Evolutionary conservation across 345 rosid genomes (phyloP).

Genomic region (Combretum micranthum): DNA sequence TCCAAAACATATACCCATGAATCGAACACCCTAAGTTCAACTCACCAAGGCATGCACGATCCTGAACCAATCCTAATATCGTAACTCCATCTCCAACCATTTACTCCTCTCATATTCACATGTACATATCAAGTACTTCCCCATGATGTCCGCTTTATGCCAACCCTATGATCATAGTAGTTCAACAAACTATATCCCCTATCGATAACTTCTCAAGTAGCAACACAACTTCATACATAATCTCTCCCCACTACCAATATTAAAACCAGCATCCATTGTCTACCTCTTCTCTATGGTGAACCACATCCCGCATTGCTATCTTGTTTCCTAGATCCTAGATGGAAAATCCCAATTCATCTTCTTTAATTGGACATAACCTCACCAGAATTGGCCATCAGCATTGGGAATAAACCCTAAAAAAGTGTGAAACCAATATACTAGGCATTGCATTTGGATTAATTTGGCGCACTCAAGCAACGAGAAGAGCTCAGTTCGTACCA

Average conservation of each 20-base stretch:
- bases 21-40: constrained; percentile 39
- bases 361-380: constrained; percentile 61
- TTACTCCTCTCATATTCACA: constrained; percentile 53
- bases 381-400: constrained; percentile 84
- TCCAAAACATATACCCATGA: constrained; percentile 53
- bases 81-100: constrained; percentile 45
- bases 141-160: constrained; percentile 29
- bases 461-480: constrained; percentile 66
- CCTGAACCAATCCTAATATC: constrained; percentile 59
- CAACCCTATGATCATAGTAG: constrained; percentile 64
- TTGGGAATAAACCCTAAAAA: constrained; percentile 59
- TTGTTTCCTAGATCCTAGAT: constrained; percentile 70
- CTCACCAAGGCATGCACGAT: constrained; percentile 49
- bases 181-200: constrained; percentile 62
- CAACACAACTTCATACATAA: constrained; percentile 41
- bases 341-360: constrained; percentile 55
- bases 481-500: constrained; percentile 75
- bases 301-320: too few relatives aligned
- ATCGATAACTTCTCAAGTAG: constrained; percentile 45
- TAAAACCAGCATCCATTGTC: too few relatives aligned
- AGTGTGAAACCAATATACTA: constrained; percentile 64
- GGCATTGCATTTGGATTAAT: constrained; percentile 63
- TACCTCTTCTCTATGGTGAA: too few relatives aligned
- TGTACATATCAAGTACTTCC: constrained; percentile 44
- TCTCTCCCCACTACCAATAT: too few relatives aligned